A percentile compares a stretch with the other conserved stretches of the same genome.
These are phyloP conservation scores for Kwoniella newhampshirensis DNA, from an alignment of 768 basidiomycete genomes.

Conservation along the genomic window DNA sequence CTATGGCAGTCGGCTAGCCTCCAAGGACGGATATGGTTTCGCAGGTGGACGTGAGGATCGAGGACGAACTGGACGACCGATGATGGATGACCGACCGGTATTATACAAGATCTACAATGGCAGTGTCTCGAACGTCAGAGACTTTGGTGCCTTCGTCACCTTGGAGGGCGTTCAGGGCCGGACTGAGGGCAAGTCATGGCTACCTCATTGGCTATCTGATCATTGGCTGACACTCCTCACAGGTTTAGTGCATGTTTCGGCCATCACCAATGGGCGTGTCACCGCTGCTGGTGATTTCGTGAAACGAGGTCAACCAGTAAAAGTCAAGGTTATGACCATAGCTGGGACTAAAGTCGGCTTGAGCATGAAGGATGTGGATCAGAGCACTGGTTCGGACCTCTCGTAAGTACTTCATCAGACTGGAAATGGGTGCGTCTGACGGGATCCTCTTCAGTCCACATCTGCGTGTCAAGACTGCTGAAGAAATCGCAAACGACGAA, in stretches of 20 bases:
- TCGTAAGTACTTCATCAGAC: conserved; percentile 54
- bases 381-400: conserved; percentile 80
- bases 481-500: conserved; percentile 81
- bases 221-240: background rate
- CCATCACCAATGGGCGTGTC: conserved; percentile 76
- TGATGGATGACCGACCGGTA: conserved; percentile 76
- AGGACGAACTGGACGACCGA: conserved; percentile 49
- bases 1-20: conserved; percentile 39
- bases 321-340: conserved; percentile 94
- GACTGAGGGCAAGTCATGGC: conserved; percentile 84
- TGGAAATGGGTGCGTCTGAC: conserved; percentile 2
- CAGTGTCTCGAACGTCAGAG: conserved; percentile 77
- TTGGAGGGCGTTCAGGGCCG: conserved; percentile 83
- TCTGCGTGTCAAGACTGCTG: conserved; percentile 87
- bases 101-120: conserved; percentile 94
- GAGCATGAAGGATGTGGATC: conserved; percentile 98
- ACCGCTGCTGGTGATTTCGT: conserved; percentile 85
- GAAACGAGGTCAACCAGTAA: conserved; percentile 77
- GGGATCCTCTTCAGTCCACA: conserved; percentile 60
- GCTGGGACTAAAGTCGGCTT: conserved; percentile 77
- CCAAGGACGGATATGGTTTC: conserved; percentile 32
- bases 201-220: too few species aligned
- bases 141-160: conserved; percentile 92
- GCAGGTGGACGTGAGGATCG: conserved; percentile 51
- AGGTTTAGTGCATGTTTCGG: conserved; percentile 96